These are phyloP conservation scores for Chenopodium quinoa DNA, from an alignment of 148 eudicot species.

Conservation along the genomic window DNA sequence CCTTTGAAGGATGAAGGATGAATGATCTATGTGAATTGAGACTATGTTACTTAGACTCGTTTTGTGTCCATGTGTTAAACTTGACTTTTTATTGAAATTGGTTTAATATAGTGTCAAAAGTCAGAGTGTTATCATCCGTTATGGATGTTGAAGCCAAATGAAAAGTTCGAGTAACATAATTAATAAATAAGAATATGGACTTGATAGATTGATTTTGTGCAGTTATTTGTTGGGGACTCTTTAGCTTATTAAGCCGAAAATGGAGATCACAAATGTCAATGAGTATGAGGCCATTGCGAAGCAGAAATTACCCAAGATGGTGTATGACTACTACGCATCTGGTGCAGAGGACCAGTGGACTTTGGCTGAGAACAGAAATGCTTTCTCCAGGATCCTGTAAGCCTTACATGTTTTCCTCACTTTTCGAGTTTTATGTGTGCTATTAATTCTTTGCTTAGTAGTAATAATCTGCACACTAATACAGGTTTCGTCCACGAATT, in stretches of 20 bases:
- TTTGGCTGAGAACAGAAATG: conserved; percentile 84
- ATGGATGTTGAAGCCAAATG: too few species aligned
- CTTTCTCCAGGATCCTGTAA: conserved; percentile 91
- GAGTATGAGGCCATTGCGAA: conserved; percentile 96
- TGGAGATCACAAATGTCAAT: conserved; percentile 81
- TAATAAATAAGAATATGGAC: not conserved
- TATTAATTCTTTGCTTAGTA: not conserved
- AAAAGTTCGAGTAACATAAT: too few species aligned
- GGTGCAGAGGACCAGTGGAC: conserved; percentile 99
- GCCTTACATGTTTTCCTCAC: conserved; percentile 1
- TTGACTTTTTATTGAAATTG: not conserved
- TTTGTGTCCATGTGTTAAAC: not conserved
- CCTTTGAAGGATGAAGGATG: not conserved
- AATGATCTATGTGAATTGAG: not conserved
- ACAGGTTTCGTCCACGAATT: conserved; percentile 93
- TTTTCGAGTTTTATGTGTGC: not conserved
- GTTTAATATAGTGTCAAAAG: not conserved
- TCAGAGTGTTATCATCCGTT: not conserved
- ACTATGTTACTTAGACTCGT: not conserved
- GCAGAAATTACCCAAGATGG: conserved; percentile 93
- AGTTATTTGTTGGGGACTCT: conserved; percentile 6
- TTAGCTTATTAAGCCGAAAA: conserved; percentile 19
- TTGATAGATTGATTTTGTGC: conserved; percentile 1
- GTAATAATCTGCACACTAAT: not conserved
- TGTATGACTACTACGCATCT: conserved; percentile 92